Evolutionary conservation across 257 asterid genomes (phyloP), one percentile per base, ranked within the genome.

Genomic region (Henckelia pumila): DNA sequence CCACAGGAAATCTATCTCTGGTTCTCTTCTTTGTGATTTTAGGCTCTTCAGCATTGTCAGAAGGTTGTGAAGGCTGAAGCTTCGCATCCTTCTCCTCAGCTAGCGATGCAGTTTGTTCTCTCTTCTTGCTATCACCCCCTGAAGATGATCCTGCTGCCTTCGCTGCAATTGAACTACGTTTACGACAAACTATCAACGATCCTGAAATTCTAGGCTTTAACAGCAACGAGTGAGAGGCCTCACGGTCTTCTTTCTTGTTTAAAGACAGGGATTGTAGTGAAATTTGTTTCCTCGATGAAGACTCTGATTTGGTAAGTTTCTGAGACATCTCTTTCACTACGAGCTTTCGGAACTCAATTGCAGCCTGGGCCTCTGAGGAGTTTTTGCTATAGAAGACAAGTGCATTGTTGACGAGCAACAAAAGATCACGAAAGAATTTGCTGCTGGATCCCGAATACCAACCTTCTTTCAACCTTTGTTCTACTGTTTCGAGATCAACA

Each of bases 401-500:
- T 19, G 94, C 96, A 14, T 88, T 84, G 84, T 84, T 88, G 78
- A 75, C 94, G 5, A 88, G 82, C 69, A 88, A 59, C 68, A 84
- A 59, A 19, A 88, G 82, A 71, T 88, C 96, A 5, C 96, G 93
- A 58, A 76, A 88, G 74, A 88, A 88, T 74, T 82, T 84, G 78
- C 57, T 67, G 22, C 52, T 57, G 66, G 89, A 82, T 37, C 74
- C 78, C 1, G 59, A 49, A 44, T 88, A 88, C 62, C 73, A 73
- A 16, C 89, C 93, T 70, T 86, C 77, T 74, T 81, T 78, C 76
- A 86, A 47, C 80, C 91, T 77, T 3, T 73, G 70, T 57, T 78
- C 88, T 0, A 86, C 50, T 28, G 77, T 77, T 28, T 78, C 86
- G 1, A 86, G 76, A 75, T 86, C 94, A 0, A 84, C 56, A 70